Conservation (phyloP, 2,329 filamentous ascomycete genomes). For the Sarocladium strictum region DNA sequence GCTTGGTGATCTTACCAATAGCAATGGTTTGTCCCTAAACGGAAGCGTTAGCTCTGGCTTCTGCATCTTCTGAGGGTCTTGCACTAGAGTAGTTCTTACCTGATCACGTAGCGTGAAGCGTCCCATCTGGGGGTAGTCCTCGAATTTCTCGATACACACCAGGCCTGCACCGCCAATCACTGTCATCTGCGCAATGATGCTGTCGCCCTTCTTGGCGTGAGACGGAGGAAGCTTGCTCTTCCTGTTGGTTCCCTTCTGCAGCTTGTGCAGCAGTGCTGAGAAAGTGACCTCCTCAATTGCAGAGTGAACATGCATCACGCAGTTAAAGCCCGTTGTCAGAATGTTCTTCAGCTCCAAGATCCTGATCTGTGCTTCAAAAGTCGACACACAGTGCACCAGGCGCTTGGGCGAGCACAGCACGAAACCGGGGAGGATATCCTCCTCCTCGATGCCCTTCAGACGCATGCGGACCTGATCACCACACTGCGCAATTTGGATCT, state of each 20-base stretch:
- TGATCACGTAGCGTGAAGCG: conserved; percentile 86
- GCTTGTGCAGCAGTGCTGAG: conserved; percentile 77
- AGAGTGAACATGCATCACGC: conserved; percentile 93
- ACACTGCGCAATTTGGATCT: conserved; percentile 73
- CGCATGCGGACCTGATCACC: conserved; percentile 93
- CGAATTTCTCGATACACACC: conserved; percentile 90
- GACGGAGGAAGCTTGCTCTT: conserved; percentile 92
- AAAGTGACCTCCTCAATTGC: conserved; percentile 98
- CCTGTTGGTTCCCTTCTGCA: conserved; percentile 88
- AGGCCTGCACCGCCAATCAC: conserved; percentile 78
- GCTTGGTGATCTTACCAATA: conserved; percentile 97
- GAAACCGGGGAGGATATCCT: conserved; percentile 92
- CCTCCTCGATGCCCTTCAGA: conserved; percentile 91
- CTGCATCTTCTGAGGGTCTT: too few species aligned
- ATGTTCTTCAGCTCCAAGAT: conserved; percentile 94
- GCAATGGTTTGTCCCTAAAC: conserved; percentile 93
- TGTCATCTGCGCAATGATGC: conserved; percentile 89
- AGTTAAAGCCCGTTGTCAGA: conserved; percentile 92
- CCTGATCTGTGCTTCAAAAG: conserved; percentile 94
- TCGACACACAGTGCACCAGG: conserved; percentile 79
- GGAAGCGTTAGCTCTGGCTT: conserved; percentile 17
- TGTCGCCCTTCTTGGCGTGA: conserved; percentile 74
- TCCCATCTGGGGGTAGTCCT: conserved; percentile 92
- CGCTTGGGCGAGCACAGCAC: conserved; percentile 94
- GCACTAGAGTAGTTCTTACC: too few species aligned